These are phyloP conservation scores for Alnus glutinosa DNA, from an alignment of 306 rosid species.

Conservation along the genomic window DNA sequence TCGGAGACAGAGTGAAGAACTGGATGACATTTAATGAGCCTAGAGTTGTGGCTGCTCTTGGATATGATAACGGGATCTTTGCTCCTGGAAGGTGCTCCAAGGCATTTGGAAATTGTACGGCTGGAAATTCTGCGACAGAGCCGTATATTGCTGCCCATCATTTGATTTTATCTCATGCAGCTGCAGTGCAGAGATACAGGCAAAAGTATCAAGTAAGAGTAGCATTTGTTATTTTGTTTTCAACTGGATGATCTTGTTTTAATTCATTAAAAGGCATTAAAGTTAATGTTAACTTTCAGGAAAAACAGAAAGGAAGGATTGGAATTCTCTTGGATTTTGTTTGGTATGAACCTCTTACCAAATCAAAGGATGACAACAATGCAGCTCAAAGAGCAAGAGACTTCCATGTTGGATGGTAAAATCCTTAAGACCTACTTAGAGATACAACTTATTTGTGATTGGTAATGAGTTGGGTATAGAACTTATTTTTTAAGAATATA, in stretches of 20 bases:
- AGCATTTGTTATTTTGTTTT: background rate
- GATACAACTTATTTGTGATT: background rate
- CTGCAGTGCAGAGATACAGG: conserved; percentile 84
- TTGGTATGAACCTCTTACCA: conserved; percentile 91
- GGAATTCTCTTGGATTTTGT: conserved; percentile 87
- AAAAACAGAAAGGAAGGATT: conserved; percentile 72
- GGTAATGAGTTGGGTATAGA: background rate
- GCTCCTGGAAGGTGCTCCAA: conserved; percentile 96
- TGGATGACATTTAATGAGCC: conserved; percentile 98
- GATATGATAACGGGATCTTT: conserved; percentile 74
- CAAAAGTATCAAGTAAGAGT: conserved; percentile 65
- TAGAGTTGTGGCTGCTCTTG: conserved; percentile 87
- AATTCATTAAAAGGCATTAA: background rate
- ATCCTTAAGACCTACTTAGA: background rate
- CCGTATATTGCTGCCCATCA: conserved; percentile 87
- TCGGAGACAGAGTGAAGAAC: conserved; percentile 89
- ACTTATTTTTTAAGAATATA: no score
- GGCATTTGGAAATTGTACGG: conserved; percentile 74
- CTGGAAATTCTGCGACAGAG: conserved; percentile 80
- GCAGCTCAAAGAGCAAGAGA: conserved; percentile 98
- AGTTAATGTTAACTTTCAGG: conserved; percentile 39
- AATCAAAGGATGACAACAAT: conserved; percentile 74
- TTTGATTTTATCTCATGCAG: conserved; percentile 79
- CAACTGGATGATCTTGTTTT: background rate
- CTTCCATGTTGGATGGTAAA: conserved; percentile 94